Evolutionary conservation across 2,329 filamentous ascomycete species (phyloP).

Genomic region (Chaetomium sp.): DNA sequence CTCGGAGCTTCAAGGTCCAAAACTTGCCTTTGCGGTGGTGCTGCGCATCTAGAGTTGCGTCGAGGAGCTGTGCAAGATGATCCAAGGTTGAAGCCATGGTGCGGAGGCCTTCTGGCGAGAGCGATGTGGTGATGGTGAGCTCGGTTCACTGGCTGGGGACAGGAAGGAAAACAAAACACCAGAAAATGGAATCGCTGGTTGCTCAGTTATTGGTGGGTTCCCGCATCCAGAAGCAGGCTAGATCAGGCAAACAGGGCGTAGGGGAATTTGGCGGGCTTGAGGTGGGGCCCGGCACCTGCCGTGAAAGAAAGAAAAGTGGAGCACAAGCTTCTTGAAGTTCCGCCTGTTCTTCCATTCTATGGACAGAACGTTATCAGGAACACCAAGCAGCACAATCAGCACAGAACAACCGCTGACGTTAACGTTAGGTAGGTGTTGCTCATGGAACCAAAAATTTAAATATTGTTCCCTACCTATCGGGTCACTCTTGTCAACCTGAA

Average conservation of each 20-base stretch:
- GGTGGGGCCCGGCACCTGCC: conserved; percentile 3
- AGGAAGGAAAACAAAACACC: conserved; percentile 13
- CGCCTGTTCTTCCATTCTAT: no score
- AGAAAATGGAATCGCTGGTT: conserved; percentile 15
- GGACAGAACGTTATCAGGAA: no score
- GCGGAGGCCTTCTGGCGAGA: conserved; percentile 1
- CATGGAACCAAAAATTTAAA: no score
- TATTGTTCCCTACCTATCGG: no score
- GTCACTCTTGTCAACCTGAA: no score
- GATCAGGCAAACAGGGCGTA: conserved; percentile 4
- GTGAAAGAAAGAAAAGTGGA: conserved; percentile 4
- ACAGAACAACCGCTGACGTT: no score
- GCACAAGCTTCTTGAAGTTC: not conserved
- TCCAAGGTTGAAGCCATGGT: conserved; percentile 52
- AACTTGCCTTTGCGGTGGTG: conserved; percentile 79
- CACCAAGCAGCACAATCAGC: no score
- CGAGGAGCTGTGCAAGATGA: conserved; percentile 71
- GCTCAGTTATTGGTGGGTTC: conserved; percentile 17
- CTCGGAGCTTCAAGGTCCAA: not conserved
- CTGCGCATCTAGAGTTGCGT: conserved; percentile 81
- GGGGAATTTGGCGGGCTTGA: not conserved
- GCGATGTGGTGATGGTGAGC: conserved; percentile 7
- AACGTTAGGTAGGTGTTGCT: no score
- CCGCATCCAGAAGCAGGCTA: conserved; percentile 9
- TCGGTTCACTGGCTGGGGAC: not conserved